These are phyloP conservation scores for Sugiyamaella japonica DNA, from an alignment of 1,139 yeast species.

Conservation along the genomic window DNA sequence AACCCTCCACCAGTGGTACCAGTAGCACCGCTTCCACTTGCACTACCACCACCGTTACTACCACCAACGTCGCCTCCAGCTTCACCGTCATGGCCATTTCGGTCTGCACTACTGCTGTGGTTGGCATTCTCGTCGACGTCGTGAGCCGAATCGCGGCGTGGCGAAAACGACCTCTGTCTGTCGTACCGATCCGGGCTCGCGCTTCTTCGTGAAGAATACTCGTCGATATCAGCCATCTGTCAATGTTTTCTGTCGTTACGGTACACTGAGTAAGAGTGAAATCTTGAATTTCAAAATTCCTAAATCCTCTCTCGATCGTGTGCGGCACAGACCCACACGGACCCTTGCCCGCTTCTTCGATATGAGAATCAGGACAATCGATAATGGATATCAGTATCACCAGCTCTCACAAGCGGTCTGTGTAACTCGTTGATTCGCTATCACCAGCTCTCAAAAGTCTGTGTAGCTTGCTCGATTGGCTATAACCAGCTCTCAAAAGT, in stretches of 20 bases:
- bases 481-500: too few relatives aligned
- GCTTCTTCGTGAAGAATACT: slow-evolving; percentile 14
- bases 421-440: too few relatives aligned
- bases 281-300: too few relatives aligned
- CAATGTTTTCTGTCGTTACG: too few relatives aligned
- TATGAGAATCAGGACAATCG: too few relatives aligned
- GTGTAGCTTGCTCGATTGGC: too few relatives aligned
- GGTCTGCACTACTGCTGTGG: background rate
- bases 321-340: too few relatives aligned
- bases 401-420: background rate
- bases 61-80: background rate
- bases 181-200: slow-evolving; percentile 18
- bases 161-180: slow-evolving; percentile 15
- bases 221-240: slow-evolving; percentile 14
- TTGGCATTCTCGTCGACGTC: slow-evolving; percentile 5
- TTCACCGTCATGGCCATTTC: slow-evolving; percentile 2
- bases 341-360: too few relatives aligned
- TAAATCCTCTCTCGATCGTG: background rate
- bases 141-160: slow-evolving; percentile 12
- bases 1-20: background rate
- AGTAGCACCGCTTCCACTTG: background rate
- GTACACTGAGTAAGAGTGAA: too few relatives aligned
- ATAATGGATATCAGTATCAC: background rate
- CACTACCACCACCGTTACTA: background rate
- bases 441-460: too few relatives aligned